Evolutionary conservation across 2,329 filamentous ascomycete genomes (phyloP), one percentile per base, ranked within the genome.

Genomic region (Neonectria ditissima): DNA sequence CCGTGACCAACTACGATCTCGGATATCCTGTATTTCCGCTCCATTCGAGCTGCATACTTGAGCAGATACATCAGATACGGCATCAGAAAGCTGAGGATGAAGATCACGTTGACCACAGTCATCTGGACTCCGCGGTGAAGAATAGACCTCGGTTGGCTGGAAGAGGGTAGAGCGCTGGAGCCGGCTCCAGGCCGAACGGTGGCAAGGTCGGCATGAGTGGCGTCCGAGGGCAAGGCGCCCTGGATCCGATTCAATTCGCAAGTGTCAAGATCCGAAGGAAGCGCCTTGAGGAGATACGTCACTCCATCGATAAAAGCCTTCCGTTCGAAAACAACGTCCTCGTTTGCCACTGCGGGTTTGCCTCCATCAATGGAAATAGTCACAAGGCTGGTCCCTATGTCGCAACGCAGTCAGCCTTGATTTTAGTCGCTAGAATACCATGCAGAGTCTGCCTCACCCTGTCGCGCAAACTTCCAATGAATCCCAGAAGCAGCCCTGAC

Each of bases 11-110:
- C 80, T 89, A 95, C 78, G 78, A 93, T 54, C 80, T 95, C 32
- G 88, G 92, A 88, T 63, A 94, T 81, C 65, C 86, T 87, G 77
- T 93, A 87, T 68, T 88, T 84, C 16, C 89, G 84, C 74, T 94
- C 91, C 66, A 90, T 89, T 52, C 83, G 80, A 65, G 89, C 89
- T 16, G 85, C 81, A 16, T 83, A 77, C 16, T 81, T 80, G 14
- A 89, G 68, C 13, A 91, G 75, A 5, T 84, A 70, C 66, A 86
- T 83, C 32, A 89, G 72, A 70, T 90, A 91, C 1, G 90, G 89
- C 11, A 90, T 75, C 16, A 91, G 65, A 51, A 91, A 82, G 56
- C 89, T 86, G 26, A 88, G 60, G 8, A 90, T 68, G 5, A 92
- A 75, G 67, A 92, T 88, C 2, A 88, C 58, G 34, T 87, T 82